Evolutionary conservation across 495 filamentous ascomycete species (phyloP), one percentile per base, ranked within the genome.

Genomic region (Aspergillus egyptiacus): DNA sequence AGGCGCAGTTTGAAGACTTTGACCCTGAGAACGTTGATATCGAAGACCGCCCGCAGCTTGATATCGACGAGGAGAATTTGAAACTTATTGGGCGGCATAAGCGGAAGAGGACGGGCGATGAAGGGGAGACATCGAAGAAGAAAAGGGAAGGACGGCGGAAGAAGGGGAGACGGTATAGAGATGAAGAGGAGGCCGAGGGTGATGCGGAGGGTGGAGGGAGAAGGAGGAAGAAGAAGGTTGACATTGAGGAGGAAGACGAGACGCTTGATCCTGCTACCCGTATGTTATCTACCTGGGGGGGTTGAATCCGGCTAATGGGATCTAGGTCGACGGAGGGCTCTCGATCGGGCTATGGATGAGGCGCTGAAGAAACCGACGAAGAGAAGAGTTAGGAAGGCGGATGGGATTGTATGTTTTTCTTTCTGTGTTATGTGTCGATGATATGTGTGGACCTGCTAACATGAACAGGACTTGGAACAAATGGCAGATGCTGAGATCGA

Each of bases 1-100:
- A 97, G 62, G 85, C 85, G 36, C 84, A 94, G 63, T 96, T 99
- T 66, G 84, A 86, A 36, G 82, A 95, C 56, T 96, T 95, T 67
- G 89, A 96, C 58, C 86, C 85, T 0, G 78, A 76, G 46, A 81
- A 82, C 24, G 79, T 90, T 37, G 80, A 81, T 30, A 76, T 91
- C 57, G 85, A 91, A 43, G 87, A 91, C 52, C 80, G 83, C 25
- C 83, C 84, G 8, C 72, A 77, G 23, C 77, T 93, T 22, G 84
- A 86, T 14, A 87, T 97, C 50, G 94, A 97, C 57, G 88, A 94
- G 53, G 86, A 87, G 40, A 89, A 89, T 30, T 76, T 93, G 46
- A 85, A 83, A 17, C 63, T 94, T 5, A 78, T 86, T 35, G 80
- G 81, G 20, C 76, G 79, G 36, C 80, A 87, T 57, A 96, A 91